Base-by-base conservation (phyloP, 148 eudicot species). In the Linanthus parryae region DNA sequence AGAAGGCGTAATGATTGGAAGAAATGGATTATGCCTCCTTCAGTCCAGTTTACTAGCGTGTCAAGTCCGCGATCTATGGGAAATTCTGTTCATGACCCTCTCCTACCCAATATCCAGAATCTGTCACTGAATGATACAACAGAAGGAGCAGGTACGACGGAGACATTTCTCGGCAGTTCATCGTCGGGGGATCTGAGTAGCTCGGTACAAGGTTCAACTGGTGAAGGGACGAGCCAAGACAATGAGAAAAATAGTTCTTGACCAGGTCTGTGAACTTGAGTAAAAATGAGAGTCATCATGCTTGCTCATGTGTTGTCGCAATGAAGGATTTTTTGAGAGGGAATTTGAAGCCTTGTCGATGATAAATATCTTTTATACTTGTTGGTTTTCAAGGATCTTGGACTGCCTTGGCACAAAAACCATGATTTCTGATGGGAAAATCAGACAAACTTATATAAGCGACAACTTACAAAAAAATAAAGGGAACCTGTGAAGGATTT, bases 1-100 rank as follows among this genome's bases (percentile, higher is more conserved):
- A 57, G 83, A 54, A 73, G 34, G 51, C 71, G 79, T 33, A 73
- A 37, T 31, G 75, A 78, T 54, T 78, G 79, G 79, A 22, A 17
- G 44, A 60, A 31, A 48, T 78, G 83, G 83, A 34, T 70, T 45
- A 52, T 73, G 59, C 73, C 83, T 38, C 48, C 78, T 25, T n/a
- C n/a, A n/a, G 59, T 55, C 16, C 72, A 69, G 43, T 22, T 47
- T 59, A 54, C 78, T 17, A 47, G 26, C 41, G 20, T 58, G 2
- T 47, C 82, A 29, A 56, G 57, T 38, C 43, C 58, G 10, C 55
- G 34, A 19, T 33, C 26, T 3, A 38, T 30, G 34, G 26, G 55
- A 20, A 51, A 9, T 13, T 51, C 23, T 33, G 11, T 31, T 5
- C 40, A 51, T 9, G 39, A 51, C 22, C 30, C 34, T 38, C 38